Evolutionary conservation across 257 asterid genomes (phyloP), one percentile per base, ranked within the genome.

Genomic region (Solanum appendiculatum): DNA sequence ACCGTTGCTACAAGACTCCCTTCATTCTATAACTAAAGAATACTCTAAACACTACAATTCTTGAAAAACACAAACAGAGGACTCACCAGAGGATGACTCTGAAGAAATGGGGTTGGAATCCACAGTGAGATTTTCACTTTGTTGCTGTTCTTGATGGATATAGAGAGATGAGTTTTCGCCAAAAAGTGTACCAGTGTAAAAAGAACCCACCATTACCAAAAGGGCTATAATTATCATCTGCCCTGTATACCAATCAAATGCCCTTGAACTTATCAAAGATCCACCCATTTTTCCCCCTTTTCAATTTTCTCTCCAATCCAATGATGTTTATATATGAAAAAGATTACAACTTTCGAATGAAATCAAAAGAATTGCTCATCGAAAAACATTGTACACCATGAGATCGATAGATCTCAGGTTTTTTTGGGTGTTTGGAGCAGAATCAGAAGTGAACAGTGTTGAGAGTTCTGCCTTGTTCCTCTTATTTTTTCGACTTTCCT

Each of bases 101-200:
- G 95, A 88, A 36, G 83, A 85, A 44, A 73, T 37, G 86, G 74
- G 75, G 82, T 87, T 91, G 84, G 89, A 86, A 85, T 82, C 46
- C 68, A 86, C 68, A 25, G 83, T 23, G 23, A 88, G 83, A 8
- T 77, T 88, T 86, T 90, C 90, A 60, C 69, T 60, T 81, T 86
- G 90, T 15, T 85, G 93, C 86, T 86, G 91, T 42, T 85, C 91
- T 82, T 88, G 85, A 88, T 87, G 88, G 7, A 86, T 86, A 88
- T 85, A 72, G 54, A 88, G 84, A 81, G 89, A 80, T 87, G 93
- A 82, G 42, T 78, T 91, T 83, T 87, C 90, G 84, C 94, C 92
- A 58, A 96, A 96, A 84, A 95, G 95, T 21, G 97, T 93, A 87
- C 99, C 99, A 21, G 93, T 89, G 91, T 93, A 96, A 90, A 97